A percentile compares a stretch with the other conserved stretches of the same genome.
Evolutionary conservation across 2,329 filamentous ascomycete genomes (phyloP).

Genomic region (Triangularia verruculosa): DNA sequence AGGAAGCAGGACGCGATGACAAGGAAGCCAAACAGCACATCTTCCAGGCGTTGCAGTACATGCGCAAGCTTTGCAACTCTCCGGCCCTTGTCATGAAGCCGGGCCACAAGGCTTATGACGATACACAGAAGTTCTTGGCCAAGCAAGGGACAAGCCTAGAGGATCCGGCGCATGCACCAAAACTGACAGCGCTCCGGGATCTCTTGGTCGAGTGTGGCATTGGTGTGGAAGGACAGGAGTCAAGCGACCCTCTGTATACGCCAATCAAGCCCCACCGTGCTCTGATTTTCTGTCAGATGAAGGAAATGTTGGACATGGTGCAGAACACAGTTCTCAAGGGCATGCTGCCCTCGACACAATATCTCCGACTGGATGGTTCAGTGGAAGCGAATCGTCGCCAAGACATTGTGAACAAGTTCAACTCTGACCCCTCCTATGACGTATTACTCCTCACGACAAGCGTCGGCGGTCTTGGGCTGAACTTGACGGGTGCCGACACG

Average conservation of each 20-base stretch:
- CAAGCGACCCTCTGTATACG: slow-evolving; percentile 60
- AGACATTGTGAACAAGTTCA: slow-evolving; percentile 98
- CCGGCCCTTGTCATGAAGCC: slow-evolving; percentile 95
- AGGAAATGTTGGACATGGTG: slow-evolving; percentile 99
- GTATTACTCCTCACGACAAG: slow-evolving; percentile 90
- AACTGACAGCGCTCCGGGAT: slow-evolving; percentile 85
- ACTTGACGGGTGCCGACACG: slow-evolving; percentile 93
- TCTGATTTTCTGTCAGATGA: slow-evolving; percentile 98
- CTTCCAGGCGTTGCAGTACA: slow-evolving; percentile 98
- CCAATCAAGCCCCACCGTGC: slow-evolving; percentile 96
- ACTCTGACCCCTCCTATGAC: slow-evolving; percentile 95
- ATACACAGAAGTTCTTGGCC: slow-evolving; percentile 76
- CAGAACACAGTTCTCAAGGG: slow-evolving; percentile 88
- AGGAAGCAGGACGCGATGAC: slow-evolving; percentile 79
- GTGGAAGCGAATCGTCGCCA: slow-evolving; percentile 93
- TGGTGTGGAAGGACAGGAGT: slow-evolving; percentile 66
- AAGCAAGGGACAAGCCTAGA: slow-evolving; percentile 78
- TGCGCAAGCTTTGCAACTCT: slow-evolving; percentile 98
- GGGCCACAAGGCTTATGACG: slow-evolving; percentile 83
- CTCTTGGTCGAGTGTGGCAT: slow-evolving; percentile 98
- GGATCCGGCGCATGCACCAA: slow-evolving; percentile 85
- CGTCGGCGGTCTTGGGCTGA: slow-evolving; percentile 90
- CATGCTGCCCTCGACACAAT: slow-evolving; percentile 89
- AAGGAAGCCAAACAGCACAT: slow-evolving; percentile 97
- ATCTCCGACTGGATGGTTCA: slow-evolving; percentile 86